Conservation (phyloP, 2,329 filamentous ascomycete genomes). For the Sclerotinia sclerotiorum region DNA sequence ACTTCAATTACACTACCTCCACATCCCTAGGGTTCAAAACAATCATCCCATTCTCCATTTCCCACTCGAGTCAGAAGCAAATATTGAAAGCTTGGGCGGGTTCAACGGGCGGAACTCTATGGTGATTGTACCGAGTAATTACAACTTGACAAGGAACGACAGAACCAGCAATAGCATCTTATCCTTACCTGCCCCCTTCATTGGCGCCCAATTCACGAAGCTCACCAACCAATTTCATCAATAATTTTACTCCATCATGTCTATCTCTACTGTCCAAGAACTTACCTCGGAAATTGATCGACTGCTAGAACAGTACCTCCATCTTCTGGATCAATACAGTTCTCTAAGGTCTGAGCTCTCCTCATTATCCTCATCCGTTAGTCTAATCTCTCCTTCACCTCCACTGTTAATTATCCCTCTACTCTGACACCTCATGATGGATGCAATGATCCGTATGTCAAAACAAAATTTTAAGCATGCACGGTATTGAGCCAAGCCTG, state of each 20-base stretch:
- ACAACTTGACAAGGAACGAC: neutral
- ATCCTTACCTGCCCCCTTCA: neutral
- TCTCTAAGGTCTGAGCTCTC: conserved; percentile 56
- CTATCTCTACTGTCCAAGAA: neutral
- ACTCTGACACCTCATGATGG: too few species aligned
- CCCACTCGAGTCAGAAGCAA: neutral
- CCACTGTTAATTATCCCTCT: conserved; percentile 36
- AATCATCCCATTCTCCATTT: neutral
- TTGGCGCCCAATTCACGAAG: neutral
- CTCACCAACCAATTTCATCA: neutral
- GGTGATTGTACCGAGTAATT: neutral
- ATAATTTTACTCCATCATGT: neutral
- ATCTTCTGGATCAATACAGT: conserved; percentile 65
- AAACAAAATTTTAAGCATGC: too few species aligned
- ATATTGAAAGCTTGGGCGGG: neutral
- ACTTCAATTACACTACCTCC: neutral
- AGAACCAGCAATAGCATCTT: neutral
- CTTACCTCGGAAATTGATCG: conserved; percentile 17
- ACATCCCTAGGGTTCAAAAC: neutral
- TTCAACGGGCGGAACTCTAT: neutral
- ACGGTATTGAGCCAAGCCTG: too few species aligned
- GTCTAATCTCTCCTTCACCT: conserved; percentile 58
- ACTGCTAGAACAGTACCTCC: conserved; percentile 53
- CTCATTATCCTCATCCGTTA: conserved; percentile 48
- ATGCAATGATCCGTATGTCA: too few species aligned